A percentile compares a stretch with the other conserved stretches of the same genome.
phyloP scores from a whole-genome alignment of 2,329 filamentous ascomycete species.

The Furcasterigmium furcatum region DNA sequence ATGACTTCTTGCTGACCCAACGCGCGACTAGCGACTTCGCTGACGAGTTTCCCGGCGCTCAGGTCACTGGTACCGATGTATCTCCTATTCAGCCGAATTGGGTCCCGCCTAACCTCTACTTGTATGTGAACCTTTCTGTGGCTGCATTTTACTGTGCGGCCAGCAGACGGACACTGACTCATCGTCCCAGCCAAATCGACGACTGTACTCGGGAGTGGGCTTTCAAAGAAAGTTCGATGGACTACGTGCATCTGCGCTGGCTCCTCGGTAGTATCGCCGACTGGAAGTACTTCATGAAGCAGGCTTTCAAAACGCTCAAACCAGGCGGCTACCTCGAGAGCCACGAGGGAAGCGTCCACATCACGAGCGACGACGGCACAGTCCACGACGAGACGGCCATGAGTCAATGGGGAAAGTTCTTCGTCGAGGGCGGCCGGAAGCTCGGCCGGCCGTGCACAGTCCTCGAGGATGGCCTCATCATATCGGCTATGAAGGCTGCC shows the following conservation, averaged over 20 bases:
- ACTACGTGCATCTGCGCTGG: conserved; percentile 56
- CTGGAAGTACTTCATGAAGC: conserved; percentile 46
- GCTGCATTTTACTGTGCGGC: too few relatives aligned
- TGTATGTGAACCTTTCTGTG: neutral
- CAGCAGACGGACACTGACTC: neutral
- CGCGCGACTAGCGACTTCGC: conserved; percentile 40
- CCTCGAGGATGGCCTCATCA: conserved; percentile 21
- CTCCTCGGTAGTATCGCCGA: conserved; percentile 50
- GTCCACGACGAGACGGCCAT: conserved; percentile 20
- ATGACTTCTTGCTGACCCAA: neutral
- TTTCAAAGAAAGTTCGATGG: conserved; percentile 43
- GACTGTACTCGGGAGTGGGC: conserved; percentile 52
- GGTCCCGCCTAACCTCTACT: conserved; percentile 47
- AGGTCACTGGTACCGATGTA: conserved; percentile 50
- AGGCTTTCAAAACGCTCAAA: conserved; percentile 44
- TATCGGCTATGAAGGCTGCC: conserved; percentile 15
- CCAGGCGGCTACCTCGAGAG: conserved; percentile 38
- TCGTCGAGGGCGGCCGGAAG: conserved; percentile 23
- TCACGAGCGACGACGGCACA: conserved; percentile 20
- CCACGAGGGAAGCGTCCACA: conserved; percentile 28
- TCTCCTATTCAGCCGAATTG: conserved; percentile 54
- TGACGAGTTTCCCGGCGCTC: conserved; percentile 37
- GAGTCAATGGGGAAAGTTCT: conserved; percentile 26
- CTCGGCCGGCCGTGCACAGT: conserved; percentile 23
- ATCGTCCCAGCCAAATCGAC: conserved; percentile 43